phyloP scores from a whole-genome alignment of 768 basidiomycete genomes.

The Butyriboletus loyo region DNA sequence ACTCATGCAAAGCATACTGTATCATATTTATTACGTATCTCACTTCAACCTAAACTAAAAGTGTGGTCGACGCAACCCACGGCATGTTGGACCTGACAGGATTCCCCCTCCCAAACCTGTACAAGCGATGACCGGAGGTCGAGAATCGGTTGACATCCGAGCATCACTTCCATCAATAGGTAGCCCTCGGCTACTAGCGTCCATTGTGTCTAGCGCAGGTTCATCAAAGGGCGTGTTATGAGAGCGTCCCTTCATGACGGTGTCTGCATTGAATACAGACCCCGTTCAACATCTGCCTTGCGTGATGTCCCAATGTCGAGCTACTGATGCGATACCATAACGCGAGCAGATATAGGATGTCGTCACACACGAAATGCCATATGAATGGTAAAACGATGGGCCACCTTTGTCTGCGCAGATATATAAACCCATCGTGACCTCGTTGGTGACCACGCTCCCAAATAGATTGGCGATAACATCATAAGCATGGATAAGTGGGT shows the following conservation, averaged over 20 bases:
- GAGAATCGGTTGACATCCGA: slow-evolving; percentile 11
- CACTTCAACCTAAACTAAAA: not conserved
- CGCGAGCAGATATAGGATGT: slow-evolving; percentile 5
- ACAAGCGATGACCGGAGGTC: slow-evolving; percentile 1
- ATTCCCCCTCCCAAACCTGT: not conserved
- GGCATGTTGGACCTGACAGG: not conserved
- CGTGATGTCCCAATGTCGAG: not conserved
- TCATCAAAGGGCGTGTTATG: too few species aligned
- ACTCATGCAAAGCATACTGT: too few species aligned
- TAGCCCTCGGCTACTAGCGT: slow-evolving; percentile 1
- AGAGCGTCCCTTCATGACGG: slow-evolving; percentile 6
- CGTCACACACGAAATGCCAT: slow-evolving; percentile 4
- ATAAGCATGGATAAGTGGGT: not conserved
- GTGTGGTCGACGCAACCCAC: not conserved
- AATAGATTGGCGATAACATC: too few species aligned
- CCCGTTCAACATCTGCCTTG: not conserved
- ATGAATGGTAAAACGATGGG: not conserved
- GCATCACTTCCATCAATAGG: slow-evolving; percentile 1
- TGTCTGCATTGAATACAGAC: slow-evolving; percentile 1
- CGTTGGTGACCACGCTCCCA: not conserved
- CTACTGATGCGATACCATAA: not conserved
- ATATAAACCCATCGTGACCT: not conserved
- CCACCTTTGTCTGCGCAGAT: not conserved
- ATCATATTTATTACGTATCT: too few species aligned
- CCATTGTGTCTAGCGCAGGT: slow-evolving; percentile 1